Conservation (phyloP, 2,329 filamentous ascomycete genomes). For the Aureobasidium sp. region DNA sequence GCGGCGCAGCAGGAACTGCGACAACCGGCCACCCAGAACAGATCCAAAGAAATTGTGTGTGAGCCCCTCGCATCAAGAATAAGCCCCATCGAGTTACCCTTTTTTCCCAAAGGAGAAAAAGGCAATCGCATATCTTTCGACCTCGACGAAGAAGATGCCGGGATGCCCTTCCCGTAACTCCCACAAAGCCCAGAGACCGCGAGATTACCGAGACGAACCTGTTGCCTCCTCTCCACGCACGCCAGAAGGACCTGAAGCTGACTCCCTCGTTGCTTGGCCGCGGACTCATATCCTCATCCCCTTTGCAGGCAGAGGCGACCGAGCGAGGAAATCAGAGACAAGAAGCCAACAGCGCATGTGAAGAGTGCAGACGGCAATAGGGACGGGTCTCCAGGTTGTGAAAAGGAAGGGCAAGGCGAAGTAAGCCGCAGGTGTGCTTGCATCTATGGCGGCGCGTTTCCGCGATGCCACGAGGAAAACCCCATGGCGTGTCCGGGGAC, state of each 20-base stretch:
- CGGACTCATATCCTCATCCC: conserved; percentile 90
- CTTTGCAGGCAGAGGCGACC: conserved; percentile 29
- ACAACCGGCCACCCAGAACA: conserved; percentile 26
- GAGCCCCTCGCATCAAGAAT: conserved; percentile 98
- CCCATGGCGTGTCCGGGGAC: conserved; percentile 79
- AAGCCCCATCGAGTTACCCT: conserved; percentile 99
- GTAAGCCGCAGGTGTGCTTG: conserved; percentile 60
- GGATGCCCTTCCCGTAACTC: conserved; percentile 29
- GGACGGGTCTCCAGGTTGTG: conserved; percentile 30
- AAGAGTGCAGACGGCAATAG: conserved; percentile 45
- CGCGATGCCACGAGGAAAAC: conserved; percentile 55
- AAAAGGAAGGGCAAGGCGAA: conserved; percentile 44
- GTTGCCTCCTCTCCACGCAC: conserved; percentile 26
- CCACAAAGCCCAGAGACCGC: conserved; percentile 25
- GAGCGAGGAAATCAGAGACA: conserved; percentile 27
- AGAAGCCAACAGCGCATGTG: conserved; percentile 26
- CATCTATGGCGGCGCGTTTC: conserved; percentile 99
- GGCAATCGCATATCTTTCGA: conserved; percentile 98
- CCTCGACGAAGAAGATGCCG: conserved; percentile 77
- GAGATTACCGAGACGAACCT: conserved; percentile 19
- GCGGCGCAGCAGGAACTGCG: conserved; percentile 15
- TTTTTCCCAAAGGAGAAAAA: conserved; percentile 22
- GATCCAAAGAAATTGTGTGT: conserved; percentile 34
- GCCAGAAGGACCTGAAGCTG: conserved; percentile 25
- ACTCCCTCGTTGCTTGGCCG: conserved; percentile 24